Base-by-base conservation (phyloP, 495 filamentous ascomycete genomes). In the Patellaria atrata region DNA sequence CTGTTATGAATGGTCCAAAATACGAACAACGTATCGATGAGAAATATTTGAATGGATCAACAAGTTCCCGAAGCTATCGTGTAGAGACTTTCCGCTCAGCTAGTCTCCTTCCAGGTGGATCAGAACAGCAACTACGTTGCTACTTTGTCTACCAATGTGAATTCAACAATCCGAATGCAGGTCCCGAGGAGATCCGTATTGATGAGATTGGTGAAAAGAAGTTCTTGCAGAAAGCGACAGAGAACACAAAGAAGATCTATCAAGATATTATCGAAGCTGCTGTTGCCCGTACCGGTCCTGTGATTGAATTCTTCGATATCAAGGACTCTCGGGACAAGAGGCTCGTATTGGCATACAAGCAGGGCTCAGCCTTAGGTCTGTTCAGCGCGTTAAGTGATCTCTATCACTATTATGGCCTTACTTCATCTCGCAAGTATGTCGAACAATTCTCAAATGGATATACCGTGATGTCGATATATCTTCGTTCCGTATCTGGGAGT, bases 371-470 rank as follows among this genome's bases (percentile, higher is more conserved):
- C 15, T 70, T 85, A 57, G 91, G 89, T 24, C 61, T 97, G 46
- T 97, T 97, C 64, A 93, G 85, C 44, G 85, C 89, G 15, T 59
- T 97, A 36, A 92, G 82, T 40, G 91, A 96, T 56, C 65, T 97
- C 15, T 97, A 97, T 59, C 89, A 97, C 62, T 94, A 94, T 67
- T 96, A 97, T 52, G 91, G 91, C 16, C 71, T 94, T 31, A 96
- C 89, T 1, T 92, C 82, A 54, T 84, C 89, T 1, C 73, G 89
- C 33, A 97, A 97, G 63, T 97, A 97, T 50, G 79, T 96, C 17
- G 54, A 97, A 61, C 87, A 96, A 58, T 97, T 97, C 64, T 92
- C 87, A 47, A 97, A 96, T 55, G 89, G 89, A 33, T 89, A 94
- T 54, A 89, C 82, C 10, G 81, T 94, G 44, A 87, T 96, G 64